Conservation (phyloP, 1,284 basidiomycete species). For the Vanrija pseudolonga region DNA sequence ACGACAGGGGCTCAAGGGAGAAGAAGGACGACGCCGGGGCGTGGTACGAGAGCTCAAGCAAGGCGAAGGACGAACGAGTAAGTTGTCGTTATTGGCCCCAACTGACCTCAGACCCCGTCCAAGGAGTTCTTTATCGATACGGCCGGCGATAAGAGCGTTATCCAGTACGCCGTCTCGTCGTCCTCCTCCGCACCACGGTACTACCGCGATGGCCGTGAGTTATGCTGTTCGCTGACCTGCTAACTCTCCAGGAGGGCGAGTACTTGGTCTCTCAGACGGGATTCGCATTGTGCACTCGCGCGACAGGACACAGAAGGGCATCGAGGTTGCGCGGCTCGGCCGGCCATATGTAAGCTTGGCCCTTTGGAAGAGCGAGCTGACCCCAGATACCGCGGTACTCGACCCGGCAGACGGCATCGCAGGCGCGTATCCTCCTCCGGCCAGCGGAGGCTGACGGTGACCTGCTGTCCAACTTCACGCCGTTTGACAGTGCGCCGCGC, state of each 20-base stretch:
- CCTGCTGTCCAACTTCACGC: conserved; percentile 1
- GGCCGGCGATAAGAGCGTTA: conserved; percentile 29
- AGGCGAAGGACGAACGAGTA: conserved; percentile 12
- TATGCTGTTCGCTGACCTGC: no score
- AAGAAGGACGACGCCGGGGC: conserved; percentile 16
- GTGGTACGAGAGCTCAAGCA: conserved; percentile 28
- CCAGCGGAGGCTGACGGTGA: not conserved
- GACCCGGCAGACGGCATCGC: conserved; percentile 3
- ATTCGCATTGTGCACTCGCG: conserved; percentile 25
- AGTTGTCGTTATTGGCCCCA: conserved; percentile 2
- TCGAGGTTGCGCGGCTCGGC: conserved; percentile 33
- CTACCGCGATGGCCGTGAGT: conserved; percentile 26
- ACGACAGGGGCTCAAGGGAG: conserved; percentile 10
- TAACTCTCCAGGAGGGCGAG: conserved; percentile 17
- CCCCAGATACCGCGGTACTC: conserved; percentile 15
- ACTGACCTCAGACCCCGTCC: conserved; percentile 11
- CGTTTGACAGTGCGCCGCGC: conserved; percentile 1
- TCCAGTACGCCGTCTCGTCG: conserved; percentile 20
- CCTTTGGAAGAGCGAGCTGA: conserved; percentile 13
- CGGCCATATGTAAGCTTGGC: conserved; percentile 29
- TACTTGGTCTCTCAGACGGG: conserved; percentile 24
- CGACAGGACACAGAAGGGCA: conserved; percentile 29
- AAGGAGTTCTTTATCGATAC: conserved; percentile 29
- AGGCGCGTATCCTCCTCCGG: conserved; percentile 9
- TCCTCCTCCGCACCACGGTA: conserved; percentile 28